Base-by-base conservation (phyloP, 352 stramenopile species). In the Globisporangium ultimum region DNA sequence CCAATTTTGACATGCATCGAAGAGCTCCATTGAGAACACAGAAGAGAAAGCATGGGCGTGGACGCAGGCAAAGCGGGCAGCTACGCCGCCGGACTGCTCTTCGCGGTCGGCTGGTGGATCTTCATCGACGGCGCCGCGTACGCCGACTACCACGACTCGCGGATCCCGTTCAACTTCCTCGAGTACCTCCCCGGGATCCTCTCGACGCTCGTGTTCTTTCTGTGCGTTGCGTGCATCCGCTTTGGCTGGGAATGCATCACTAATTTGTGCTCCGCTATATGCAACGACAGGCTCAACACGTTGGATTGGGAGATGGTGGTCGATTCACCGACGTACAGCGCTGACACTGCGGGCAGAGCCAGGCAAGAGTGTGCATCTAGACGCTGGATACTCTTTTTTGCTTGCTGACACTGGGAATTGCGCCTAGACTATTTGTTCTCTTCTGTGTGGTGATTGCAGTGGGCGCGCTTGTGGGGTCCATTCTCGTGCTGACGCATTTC, bases 251-350 rank as follows among this genome's bases (percentile, higher is more conserved):
- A 45, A 32, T 48, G 8, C 20, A n/a, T 15, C 18, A 47, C 12
- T 48, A 42, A 34, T 45, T 40, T 42, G 43, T 10, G 14, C 28
- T 18, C n/a, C 6, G 34, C 12, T 36, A 13, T 38, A 13, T n/a
- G 0, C 51, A 87, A 36, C 8, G 3, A 10, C 8, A 36, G 76
- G 12, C 49, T 87, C 8, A 88, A 88, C 34, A 84, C 76, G 32
- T 64, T 88, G 14, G 74, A 88, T 62, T 88, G 78, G 76, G 74
- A 77, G 11, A 87, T 88, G 76, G 52, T 88, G 2, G 73, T 62
- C 24, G 70, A 84, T 45, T 80, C 80, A 42, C 66, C 70, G 10
- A 49, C 59, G 18, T 87, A 88, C 49, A 74, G 76, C 10, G 66
- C 67, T 0, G 72, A 82, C 38, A 72, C 78, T 47, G 78, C 76